A percentile compares a stretch with the other conserved stretches of the same genome.
Evolutionary conservation across 2,329 filamentous ascomycete species (phyloP).

Genomic region (Pyrenochaeta sp.): DNA sequence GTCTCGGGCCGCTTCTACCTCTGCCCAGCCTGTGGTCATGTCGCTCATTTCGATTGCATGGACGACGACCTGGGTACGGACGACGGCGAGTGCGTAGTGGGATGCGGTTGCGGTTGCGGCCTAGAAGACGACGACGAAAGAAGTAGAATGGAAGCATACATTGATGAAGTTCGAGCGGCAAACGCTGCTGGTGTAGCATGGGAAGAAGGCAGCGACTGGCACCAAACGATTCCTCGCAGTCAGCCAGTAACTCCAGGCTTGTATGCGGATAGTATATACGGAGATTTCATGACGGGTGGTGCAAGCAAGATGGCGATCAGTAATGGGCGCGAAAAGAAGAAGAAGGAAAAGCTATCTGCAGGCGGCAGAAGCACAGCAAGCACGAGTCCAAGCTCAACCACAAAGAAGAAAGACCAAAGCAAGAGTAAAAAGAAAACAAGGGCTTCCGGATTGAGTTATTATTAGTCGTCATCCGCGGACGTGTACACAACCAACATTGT

Average conservation of each 20-base stretch:
- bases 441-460: constrained; percentile 39
- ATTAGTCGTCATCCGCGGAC: constrained; percentile 13
- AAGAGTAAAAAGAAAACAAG: constrained; percentile 35
- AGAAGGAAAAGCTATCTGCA: constrained; percentile 17
- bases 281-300: constrained; percentile 26
- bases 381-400: constrained; percentile 22
- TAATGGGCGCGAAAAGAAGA: constrained; percentile 11
- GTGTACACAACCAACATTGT: constrained; percentile 1
- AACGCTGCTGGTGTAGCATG: constrained; percentile 33
- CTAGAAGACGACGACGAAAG: constrained; percentile 35
- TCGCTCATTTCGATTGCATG: constrained; percentile 49
- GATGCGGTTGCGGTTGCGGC: constrained; percentile 39
- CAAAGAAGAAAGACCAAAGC: constrained; percentile 25
- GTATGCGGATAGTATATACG: constrained; percentile 19
- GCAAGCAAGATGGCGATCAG: constrained; percentile 20
- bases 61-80: constrained; percentile 30
- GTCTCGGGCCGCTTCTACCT: constrained; percentile 45
- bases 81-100: constrained; percentile 41
- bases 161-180: constrained; percentile 36
- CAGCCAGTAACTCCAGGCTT: constrained; percentile 27
- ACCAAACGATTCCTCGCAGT: constrained; percentile 23
- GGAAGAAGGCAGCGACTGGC: constrained; percentile 36
- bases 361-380: constrained; percentile 13
- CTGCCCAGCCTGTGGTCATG: constrained; percentile 46
- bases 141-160: constrained; percentile 36